Evolutionary conservation across 2,329 filamentous ascomycete genomes (phyloP).

Genomic region (Trematosphaeria pertusa): DNA sequence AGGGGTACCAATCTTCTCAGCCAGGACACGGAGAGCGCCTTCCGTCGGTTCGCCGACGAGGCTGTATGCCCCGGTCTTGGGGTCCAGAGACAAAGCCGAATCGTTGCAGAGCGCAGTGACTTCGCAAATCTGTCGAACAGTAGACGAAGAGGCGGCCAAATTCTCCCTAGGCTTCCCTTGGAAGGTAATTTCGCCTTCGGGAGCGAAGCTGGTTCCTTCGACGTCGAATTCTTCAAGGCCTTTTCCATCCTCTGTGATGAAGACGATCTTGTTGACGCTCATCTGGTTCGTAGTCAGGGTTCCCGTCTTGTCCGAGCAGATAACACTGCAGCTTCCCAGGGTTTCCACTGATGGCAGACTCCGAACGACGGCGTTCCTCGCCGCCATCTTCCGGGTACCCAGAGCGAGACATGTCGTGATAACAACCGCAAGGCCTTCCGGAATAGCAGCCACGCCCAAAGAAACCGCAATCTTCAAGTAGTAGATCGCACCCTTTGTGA

Average conservation of each 20-base stretch:
- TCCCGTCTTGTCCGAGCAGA: conserved; percentile 99
- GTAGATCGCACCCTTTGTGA: conserved; percentile 97
- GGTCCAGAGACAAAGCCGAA: conserved; percentile 80
- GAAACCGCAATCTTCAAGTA: conserved; percentile 99
- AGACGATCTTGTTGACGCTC: conserved; percentile 94
- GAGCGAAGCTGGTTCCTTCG: conserved; percentile 90
- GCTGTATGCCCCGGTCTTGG: conserved; percentile 74
- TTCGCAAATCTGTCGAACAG: conserved; percentile 78
- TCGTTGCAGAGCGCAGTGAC: conserved; percentile 85
- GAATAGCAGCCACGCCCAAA: conserved; percentile 95
- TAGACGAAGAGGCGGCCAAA: conserved; percentile 73
- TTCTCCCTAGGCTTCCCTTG: conserved; percentile 73
- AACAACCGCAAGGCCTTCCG: conserved; percentile 95
- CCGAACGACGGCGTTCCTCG: conserved; percentile 96
- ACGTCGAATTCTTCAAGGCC: conserved; percentile 86
- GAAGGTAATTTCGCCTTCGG: conserved; percentile 74
- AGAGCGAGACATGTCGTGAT: conserved; percentile 98
- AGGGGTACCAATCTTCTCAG: conserved; percentile 91
- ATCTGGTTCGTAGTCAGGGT: conserved; percentile 99
- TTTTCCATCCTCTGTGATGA: conserved; percentile 75
- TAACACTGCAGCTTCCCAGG: conserved; percentile 97
- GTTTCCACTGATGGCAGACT: conserved; percentile 97
- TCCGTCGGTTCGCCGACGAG: conserved; percentile 95
- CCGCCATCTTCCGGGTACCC: conserved; percentile 97
- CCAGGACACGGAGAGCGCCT: conserved; percentile 86